These are phyloP conservation scores for Leishmania braziliensis DNA, from an alignment of 208 protist genomes.

Conservation along the genomic window DNA sequence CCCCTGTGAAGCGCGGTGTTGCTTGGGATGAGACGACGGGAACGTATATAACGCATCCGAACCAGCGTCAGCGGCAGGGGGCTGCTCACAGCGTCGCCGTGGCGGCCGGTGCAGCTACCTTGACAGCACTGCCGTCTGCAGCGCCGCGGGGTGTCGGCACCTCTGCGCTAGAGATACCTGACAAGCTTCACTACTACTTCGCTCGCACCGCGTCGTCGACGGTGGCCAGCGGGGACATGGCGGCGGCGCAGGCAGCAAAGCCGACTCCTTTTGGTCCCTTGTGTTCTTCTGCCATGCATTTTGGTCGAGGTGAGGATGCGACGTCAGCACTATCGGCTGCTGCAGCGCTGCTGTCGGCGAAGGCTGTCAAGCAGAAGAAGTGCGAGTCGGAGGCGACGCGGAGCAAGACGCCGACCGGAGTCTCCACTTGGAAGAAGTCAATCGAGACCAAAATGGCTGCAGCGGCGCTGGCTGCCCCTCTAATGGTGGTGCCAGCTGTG, in stretches of 20 bases:
- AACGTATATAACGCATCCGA: conserved; percentile 34
- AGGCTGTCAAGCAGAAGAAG: conserved; percentile 1
- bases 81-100: neutral
- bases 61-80: conserved; percentile 27
- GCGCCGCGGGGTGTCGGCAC: conserved; percentile 2
- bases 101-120: neutral
- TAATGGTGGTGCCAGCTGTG: neutral
- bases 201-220: conserved; percentile 16
- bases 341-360: neutral
- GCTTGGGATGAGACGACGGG: conserved; percentile 29
- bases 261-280: conserved; percentile 17
- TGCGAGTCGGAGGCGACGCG: neutral
- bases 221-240: neutral
- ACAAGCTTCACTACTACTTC: conserved; percentile 26
- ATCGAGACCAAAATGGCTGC: neutral
- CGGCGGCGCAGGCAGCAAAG: neutral
- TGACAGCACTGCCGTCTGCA: neutral
- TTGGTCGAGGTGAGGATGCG: neutral
- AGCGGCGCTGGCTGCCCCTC: neutral
- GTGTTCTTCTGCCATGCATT: conserved; percentile 25
- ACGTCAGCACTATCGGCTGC: neutral
- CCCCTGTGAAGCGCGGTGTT: conserved; percentile 26
- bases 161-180: conserved; percentile 19
- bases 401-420: neutral
- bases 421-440: neutral